Conservation (phyloP, 768 basidiomycete genomes). For the Boletus rex-veris region DNA sequence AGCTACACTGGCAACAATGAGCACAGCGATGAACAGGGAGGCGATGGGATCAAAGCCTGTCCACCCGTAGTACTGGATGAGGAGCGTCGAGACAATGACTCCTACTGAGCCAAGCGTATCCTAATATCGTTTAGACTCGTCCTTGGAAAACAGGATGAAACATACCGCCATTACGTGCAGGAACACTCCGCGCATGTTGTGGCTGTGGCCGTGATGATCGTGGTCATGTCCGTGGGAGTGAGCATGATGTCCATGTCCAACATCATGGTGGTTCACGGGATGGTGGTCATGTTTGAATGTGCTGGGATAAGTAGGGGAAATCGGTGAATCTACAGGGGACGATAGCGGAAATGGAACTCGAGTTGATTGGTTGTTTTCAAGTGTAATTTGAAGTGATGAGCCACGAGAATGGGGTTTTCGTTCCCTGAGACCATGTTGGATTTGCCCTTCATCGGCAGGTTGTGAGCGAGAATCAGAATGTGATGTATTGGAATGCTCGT, state of each 20-base stretch:
- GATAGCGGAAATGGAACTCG: slow-evolving; percentile 26
- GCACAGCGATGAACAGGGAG: slow-evolving; percentile 88
- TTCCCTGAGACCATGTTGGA: slow-evolving; percentile 17
- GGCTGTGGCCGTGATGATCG: slow-evolving; percentile 81
- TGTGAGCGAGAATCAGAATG: slow-evolving; percentile 16
- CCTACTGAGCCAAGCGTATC: slow-evolving; percentile 97
- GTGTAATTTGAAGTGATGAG: slow-evolving; percentile 38
- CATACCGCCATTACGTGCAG: slow-evolving; percentile 93
- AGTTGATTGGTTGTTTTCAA: slow-evolving; percentile 18
- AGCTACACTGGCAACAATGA: slow-evolving; percentile 94
- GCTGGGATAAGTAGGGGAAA: slow-evolving; percentile 61
- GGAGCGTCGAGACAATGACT: slow-evolving; percentile 93
- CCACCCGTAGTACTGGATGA: slow-evolving; percentile 97
- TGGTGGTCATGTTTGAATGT: slow-evolving; percentile 49
- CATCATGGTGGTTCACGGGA: slow-evolving; percentile 24
- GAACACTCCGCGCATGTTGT: slow-evolving; percentile 99
- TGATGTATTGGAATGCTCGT: slow-evolving; percentile 27
- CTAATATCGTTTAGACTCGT: slow-evolving; percentile 36
- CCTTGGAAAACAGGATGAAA: slow-evolving; percentile 1
- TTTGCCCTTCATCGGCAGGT: slow-evolving; percentile 5
- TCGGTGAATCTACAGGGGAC: slow-evolving; percentile 43
- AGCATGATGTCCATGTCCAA: slow-evolving; percentile 41
- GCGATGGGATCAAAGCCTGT: slow-evolving; percentile 99
- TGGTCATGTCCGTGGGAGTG: slow-evolving; percentile 52
- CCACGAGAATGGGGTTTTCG: slow-evolving; percentile 39